A percentile compares a stretch with the other conserved stretches of the same genome.
phyloP scores from a whole-genome alignment of 2,329 filamentous ascomycete genomes.

The Cercospora canescens region DNA sequence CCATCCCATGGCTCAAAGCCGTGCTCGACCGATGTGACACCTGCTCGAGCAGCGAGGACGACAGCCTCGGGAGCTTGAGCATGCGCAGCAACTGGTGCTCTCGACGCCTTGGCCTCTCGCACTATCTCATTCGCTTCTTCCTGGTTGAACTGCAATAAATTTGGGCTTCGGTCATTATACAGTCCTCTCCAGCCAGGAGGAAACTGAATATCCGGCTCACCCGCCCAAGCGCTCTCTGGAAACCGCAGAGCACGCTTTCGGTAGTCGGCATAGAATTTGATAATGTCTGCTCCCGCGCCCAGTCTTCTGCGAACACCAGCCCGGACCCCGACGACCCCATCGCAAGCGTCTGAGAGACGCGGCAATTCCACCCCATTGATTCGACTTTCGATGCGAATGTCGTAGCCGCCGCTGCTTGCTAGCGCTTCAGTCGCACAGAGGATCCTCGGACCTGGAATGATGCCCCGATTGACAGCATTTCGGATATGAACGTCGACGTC shows the following conservation, averaged over 20 bases:
- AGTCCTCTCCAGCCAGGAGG: constrained; percentile 23
- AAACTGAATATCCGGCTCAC: constrained; percentile 29
- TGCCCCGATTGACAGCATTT: constrained; percentile 55
- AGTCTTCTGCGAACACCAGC: constrained; percentile 34
- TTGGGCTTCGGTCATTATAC: constrained; percentile 27
- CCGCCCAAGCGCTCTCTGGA: constrained; percentile 28
- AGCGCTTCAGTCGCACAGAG: constrained; percentile 57
- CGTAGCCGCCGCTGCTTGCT: constrained; percentile 53
- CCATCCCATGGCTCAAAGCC: constrained; percentile 30
- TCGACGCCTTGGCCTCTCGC: constrained; percentile 28
- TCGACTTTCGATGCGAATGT: constrained; percentile 47
- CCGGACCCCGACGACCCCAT: constrained; percentile 49
- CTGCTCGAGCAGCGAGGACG: constrained; percentile 34
- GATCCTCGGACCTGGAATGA: constrained; percentile 56
- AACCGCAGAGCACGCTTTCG: constrained; percentile 32
- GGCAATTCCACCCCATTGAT: constrained; percentile 25
- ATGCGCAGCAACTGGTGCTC: constrained; percentile 35
- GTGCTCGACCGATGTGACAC: constrained; percentile 38
- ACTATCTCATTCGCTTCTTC: constrained; percentile 37
- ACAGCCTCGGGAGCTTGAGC: constrained; percentile 32
- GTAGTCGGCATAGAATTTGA: constrained; percentile 39
- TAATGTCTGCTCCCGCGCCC: constrained; percentile 35
- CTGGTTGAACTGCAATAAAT: constrained; percentile 27
- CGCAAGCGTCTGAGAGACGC: constrained; percentile 38
- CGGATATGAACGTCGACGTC: constrained; percentile 54